Evolutionary conservation across 2,329 filamentous ascomycete genomes (phyloP).

Genomic region (Ophiostoma pallidulum): DNA sequence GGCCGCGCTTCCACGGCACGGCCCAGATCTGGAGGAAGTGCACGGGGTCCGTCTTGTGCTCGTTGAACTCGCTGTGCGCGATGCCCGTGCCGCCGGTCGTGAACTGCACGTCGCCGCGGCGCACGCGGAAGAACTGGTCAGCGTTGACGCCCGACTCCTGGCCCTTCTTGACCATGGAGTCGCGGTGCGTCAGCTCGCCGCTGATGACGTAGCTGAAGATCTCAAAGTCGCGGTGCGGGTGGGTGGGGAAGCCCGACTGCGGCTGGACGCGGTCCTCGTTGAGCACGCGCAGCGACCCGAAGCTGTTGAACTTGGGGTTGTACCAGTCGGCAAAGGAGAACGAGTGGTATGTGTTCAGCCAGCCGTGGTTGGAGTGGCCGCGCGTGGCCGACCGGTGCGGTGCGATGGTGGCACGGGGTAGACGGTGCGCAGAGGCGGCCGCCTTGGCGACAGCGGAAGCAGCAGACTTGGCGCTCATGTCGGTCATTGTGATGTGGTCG

Average conservation of each 20-base stretch:
- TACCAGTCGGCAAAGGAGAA: slow-evolving; percentile 72
- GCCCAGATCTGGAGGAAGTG: slow-evolving; percentile 91
- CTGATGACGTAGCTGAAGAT: slow-evolving; percentile 84
- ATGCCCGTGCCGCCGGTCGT: slow-evolving; percentile 78
- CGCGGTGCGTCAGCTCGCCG: slow-evolving; percentile 79
- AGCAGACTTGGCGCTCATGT: slow-evolving; percentile 10
- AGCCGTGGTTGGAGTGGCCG: slow-evolving; percentile 74
- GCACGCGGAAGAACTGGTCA: slow-evolving; percentile 61
- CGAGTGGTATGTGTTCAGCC: slow-evolving; percentile 80
- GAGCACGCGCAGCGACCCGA: slow-evolving; percentile 71
- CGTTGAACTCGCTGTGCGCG: slow-evolving; percentile 74
- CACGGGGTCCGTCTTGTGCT: slow-evolving; percentile 59
- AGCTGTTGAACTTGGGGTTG: slow-evolving; percentile 57
- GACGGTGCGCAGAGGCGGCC: slow-evolving; percentile 47
- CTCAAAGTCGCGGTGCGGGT: slow-evolving; percentile 77
- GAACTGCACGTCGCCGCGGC: slow-evolving; percentile 78
- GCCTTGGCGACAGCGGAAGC: slow-evolving; percentile 25
- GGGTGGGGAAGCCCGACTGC: slow-evolving; percentile 70
- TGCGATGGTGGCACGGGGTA: slow-evolving; percentile 59
- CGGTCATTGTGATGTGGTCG: slow-evolving; percentile 5
- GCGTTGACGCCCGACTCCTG: slow-evolving; percentile 43
- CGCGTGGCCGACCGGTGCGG: slow-evolving; percentile 63
- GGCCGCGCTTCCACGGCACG: slow-evolving; percentile 62
- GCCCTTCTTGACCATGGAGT: slow-evolving; percentile 70
- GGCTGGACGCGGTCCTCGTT: slow-evolving; percentile 79